phyloP scores from a whole-genome alignment of 257 asterid species.

The Primulina tabacum region DNA sequence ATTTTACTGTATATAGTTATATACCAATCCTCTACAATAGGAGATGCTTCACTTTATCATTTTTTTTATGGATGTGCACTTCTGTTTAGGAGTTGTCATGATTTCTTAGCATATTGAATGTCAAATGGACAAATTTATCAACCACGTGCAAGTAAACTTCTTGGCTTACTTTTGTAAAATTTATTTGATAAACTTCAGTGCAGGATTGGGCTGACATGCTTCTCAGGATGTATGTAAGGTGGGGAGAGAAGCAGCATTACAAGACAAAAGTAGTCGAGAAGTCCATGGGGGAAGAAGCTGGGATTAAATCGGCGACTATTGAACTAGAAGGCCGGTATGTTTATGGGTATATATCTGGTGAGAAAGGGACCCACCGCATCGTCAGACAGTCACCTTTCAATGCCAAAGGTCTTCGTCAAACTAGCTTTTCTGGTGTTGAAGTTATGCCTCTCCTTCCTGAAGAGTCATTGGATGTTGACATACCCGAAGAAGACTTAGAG shows the following conservation, averaged over 20 bases:
- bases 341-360: constrained; percentile 90
- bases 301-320: constrained; percentile 84
- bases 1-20: not conserved
- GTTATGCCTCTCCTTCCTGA: constrained; percentile 98
- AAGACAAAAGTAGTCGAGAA: constrained; percentile 85
- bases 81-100: not conserved
- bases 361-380: constrained; percentile 96
- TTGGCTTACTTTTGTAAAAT: constrained; percentile 34
- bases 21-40: not conserved
- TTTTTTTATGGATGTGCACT: not conserved
- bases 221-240: constrained; percentile 94
- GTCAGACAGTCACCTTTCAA: constrained; percentile 97
- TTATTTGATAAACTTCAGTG: constrained; percentile 75
- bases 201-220: constrained; percentile 99
- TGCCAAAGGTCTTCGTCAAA: constrained; percentile 97
- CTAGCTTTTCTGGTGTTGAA: constrained; percentile 95
- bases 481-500: constrained; percentile 95
- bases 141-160: not conserved
- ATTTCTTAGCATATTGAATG: not conserved
- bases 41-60: not conserved
- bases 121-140: constrained; percentile 1
- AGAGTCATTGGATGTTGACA: constrained; percentile 72
- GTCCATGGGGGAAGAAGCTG: constrained; percentile 96
- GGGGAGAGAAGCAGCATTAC: constrained; percentile 92
- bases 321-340: constrained; percentile 91